Evolutionary conservation across 2,329 filamentous ascomycete genomes (phyloP), one percentile per base, ranked within the genome.

Genomic region (Neospermospora avenae): DNA sequence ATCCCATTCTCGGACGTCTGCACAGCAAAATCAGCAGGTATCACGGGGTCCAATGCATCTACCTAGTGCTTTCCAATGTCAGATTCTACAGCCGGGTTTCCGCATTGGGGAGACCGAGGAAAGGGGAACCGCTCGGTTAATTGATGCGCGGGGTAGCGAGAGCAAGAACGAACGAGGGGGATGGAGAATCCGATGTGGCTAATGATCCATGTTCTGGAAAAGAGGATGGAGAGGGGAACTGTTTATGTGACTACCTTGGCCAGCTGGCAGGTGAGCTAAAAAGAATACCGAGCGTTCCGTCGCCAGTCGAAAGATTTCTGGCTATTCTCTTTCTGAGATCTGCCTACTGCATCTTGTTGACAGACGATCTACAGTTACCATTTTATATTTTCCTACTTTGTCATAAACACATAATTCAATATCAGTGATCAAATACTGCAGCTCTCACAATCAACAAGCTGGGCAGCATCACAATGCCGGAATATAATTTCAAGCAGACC

Each of bases 401-500:
- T n/a, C 16, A 2, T 14, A 37, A 37, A 14, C n/a, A n/a, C n/a
- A n/a, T n/a, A 37, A 13, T 39, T 16, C 37, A 11, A n/a, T 39
- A 39, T 16, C 11, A 2, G 37, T 39, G 14, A 25, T 10, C 45
- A 24, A 14, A n/a, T n/a, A 34, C 3, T 41, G 2, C 1, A 53
- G 49, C 35, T 41, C 39, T 42, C 22, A n/a, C 34, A 41, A 20
- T 31, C 24, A 24, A 14, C 24, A 42, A n/a, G 16, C 44, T 31
- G 25, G 37, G 35, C 24, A 55, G 37, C 39, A 31, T 44, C 53
- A 25, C 53, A 18, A 55, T 55, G 53, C 37, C 53, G 8, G n/a
- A 14, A 20, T 55, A 55, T 10, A 55, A 55, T 25, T 55, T 55
- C 53, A 44, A 45, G 53, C 53, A 55, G 37, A 44, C 53, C 53